These are phyloP conservation scores for Hypomontagnella submonticulosa DNA, from an alignment of 495 filamentous ascomycete genomes.

Conservation along the genomic window DNA sequence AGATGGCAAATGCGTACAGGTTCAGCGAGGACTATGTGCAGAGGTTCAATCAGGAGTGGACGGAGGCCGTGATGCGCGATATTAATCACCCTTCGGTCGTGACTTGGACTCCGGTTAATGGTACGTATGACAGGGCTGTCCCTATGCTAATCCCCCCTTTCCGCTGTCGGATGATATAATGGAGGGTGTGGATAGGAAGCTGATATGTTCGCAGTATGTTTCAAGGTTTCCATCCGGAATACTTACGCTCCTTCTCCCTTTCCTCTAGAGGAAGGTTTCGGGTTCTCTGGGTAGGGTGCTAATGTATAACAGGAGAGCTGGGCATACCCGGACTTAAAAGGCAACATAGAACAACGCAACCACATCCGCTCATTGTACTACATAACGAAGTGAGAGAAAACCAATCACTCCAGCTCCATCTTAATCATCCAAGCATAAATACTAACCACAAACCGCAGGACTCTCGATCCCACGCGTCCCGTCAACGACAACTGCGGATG, in stretches of 20 bases:
- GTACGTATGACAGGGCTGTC: slow-evolving; percentile 14
- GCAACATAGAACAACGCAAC: slow-evolving; percentile 64
- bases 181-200: too few species aligned
- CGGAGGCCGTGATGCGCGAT: slow-evolving; percentile 64
- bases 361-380: slow-evolving; percentile 69
- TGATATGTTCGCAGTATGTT: slow-evolving; percentile 34
- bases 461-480: slow-evolving; percentile 66
- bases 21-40: slow-evolving; percentile 63
- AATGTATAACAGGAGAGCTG: slow-evolving; percentile 58
- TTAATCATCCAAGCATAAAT: not conserved
- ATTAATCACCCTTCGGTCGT: slow-evolving; percentile 70
- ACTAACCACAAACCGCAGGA: slow-evolving; percentile 42
- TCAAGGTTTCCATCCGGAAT: not conserved
- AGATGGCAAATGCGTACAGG: slow-evolving; percentile 56
- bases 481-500: slow-evolving; percentile 75
- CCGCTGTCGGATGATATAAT: too few species aligned
- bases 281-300: not conserved
- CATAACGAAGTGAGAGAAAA: slow-evolving; percentile 63
- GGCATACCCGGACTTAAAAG: slow-evolving; percentile 64
- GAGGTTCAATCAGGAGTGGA: slow-evolving; percentile 67
- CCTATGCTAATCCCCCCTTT: not conserved
- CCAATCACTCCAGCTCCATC: not conserved
- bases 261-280: not conserved
- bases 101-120: slow-evolving; percentile 71
- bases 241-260: not conserved